Percentiles rank a stretch among this genome's conserved stretches.
These are phyloP conservation scores for Corylus heterophylla DNA, from an alignment of 306 rosid species.

Conservation along the genomic window DNA sequence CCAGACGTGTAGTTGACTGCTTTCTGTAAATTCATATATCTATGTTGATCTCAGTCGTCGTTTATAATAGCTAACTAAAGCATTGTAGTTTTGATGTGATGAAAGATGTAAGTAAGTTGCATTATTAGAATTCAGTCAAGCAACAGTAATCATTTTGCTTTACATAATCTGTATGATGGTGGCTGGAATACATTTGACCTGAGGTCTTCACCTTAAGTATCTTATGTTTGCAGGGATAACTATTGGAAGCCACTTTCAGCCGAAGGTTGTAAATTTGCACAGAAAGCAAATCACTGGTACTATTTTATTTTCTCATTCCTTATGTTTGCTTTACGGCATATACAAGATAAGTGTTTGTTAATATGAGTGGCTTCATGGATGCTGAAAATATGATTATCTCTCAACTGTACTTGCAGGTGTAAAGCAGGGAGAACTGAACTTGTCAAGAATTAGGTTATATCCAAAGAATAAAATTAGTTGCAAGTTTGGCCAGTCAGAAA, in stretches of 20 bases:
- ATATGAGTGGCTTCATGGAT: background rate
- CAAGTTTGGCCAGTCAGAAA: conserved; percentile 36
- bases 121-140: background rate
- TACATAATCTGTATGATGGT: background rate
- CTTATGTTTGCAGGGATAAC: conserved; percentile 43
- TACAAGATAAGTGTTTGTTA: background rate
- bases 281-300: conserved; percentile 37
- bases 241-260: conserved; percentile 41
- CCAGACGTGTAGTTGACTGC: background rate
- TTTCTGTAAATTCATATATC: background rate
- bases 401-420: conserved; percentile 40
- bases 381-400: conserved; percentile 14
- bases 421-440: conserved; percentile 34
- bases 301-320: conserved; percentile 2
- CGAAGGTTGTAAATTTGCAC: conserved; percentile 32
- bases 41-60: background rate
- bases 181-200: background rate
- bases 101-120: background rate
- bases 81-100: background rate
- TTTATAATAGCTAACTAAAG: background rate
- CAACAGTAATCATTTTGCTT: background rate
- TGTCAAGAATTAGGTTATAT: conserved; percentile 31
- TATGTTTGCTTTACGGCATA: background rate
- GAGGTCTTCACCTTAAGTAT: background rate
- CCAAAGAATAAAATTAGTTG: conserved; percentile 46